Evolutionary conservation across 2,329 filamentous ascomycete species (phyloP).

Genomic region (Talaromyces pinophilus): DNA sequence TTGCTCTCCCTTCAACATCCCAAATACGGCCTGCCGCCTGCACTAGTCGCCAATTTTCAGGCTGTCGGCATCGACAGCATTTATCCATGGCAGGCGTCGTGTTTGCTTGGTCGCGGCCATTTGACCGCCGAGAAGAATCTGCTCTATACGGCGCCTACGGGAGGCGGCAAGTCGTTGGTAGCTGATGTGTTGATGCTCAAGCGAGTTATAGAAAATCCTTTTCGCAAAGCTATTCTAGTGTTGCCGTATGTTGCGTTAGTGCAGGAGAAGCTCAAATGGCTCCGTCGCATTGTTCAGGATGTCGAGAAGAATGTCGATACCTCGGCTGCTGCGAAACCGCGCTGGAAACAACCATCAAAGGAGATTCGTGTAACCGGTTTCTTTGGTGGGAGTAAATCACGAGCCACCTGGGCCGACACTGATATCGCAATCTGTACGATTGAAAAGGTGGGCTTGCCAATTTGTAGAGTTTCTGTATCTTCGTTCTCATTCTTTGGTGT

Average conservation of each 20-base stretch:
- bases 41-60: slow-evolving; percentile 65
- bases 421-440: slow-evolving; percentile 79
- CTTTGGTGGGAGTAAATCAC: slow-evolving; percentile 71
- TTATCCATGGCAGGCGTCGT: slow-evolving; percentile 78
- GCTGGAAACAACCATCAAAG: slow-evolving; percentile 52
- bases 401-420: slow-evolving; percentile 69
- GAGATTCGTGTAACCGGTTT: slow-evolving; percentile 69
- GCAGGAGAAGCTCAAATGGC: slow-evolving; percentile 75
- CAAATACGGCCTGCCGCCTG: slow-evolving; percentile 62
- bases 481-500: slow-evolving; percentile 5
- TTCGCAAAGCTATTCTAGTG: slow-evolving; percentile 69
- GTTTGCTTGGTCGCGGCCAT: slow-evolving; percentile 67
- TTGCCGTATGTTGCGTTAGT: slow-evolving; percentile 78
- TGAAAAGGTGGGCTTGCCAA: slow-evolving; percentile 60
- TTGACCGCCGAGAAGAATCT: slow-evolving; percentile 67
- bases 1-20: slow-evolving; percentile 63
- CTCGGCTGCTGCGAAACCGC: slow-evolving; percentile 35
- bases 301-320: slow-evolving; percentile 48
- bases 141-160: slow-evolving; percentile 78
- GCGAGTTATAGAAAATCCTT: slow-evolving; percentile 63
- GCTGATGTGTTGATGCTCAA: slow-evolving; percentile 73
- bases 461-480: not conserved
- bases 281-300: slow-evolving; percentile 66
- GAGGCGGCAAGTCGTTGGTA: slow-evolving; percentile 75
- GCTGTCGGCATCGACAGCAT: slow-evolving; percentile 69